Base-by-base conservation (phyloP, 2,329 filamentous ascomycete species). In the Colletotrichum magnum region DNA sequence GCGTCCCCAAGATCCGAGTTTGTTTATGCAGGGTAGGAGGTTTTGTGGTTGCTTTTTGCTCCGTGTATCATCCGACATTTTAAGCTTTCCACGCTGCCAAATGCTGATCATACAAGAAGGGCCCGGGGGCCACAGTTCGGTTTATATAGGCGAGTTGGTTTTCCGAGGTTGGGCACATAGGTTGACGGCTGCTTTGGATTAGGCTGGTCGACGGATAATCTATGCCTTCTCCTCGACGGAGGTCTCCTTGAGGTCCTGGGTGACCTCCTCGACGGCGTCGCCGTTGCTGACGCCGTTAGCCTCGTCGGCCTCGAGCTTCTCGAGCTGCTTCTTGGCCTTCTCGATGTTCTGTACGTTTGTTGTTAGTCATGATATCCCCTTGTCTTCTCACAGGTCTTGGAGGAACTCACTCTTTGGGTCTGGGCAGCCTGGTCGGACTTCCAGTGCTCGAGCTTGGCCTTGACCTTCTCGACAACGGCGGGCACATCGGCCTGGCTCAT, bases 241-340 rank as follows among this genome's bases (percentile, higher is more conserved):
- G 64, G 82, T 79, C 72, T 88, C 81, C 81, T 88, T 84, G 66
- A 89, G 81, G 64, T 83, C 84, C 61, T 84, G 79, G 58, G 85
- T 83, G 64, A 84, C 84, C 69, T 87, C 86, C 48, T 87, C 89
- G 61, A 89, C 86, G 65, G 84, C 83, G 72, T 86, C 84, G 70
- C 79, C 85, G 77, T 84, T 84, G 73, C 79, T 82, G 72, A 82
- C 82, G 72, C 86, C 86, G 71, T 81, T 84, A 62, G 84, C 81
- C 76, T 89, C 88, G 72, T 88, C 85, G 64, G 91, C 90, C 79
- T 98, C 95, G 64, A 98, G 89, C 74, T 91, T 91, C 79, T 95
- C 94, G 72, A 99, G 97, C 82, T 98, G 94, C 82, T 95, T 95
- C 86, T 97, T 93, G 71, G 96, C 96, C 83, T 98, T 97, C 72